Conservation (phyloP, 2,329 filamentous ascomycete genomes). For the Trichoderma afroharzianum region DNA sequence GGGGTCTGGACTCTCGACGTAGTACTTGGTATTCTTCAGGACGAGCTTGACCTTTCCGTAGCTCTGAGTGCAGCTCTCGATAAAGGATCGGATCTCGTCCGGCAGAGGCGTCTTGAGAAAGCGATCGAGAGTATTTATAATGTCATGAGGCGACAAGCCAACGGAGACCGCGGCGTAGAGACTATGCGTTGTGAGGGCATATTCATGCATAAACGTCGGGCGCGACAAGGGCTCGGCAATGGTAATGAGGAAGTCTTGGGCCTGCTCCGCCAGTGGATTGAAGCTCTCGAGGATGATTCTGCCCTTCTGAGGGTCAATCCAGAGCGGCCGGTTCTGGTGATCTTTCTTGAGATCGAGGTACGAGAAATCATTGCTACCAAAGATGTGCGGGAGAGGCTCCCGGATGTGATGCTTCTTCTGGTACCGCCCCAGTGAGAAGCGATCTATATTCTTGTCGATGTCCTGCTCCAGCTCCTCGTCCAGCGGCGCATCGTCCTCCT, state of each 20-base stretch:
- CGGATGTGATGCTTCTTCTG: constrained; percentile 43
- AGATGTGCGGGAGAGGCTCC: constrained; percentile 46
- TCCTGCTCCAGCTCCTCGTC: constrained; percentile 52
- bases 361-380: constrained; percentile 67
- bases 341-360: constrained; percentile 80
- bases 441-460: constrained; percentile 56
- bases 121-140: constrained; percentile 81
- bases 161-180: constrained; percentile 94
- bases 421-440: constrained; percentile 54
- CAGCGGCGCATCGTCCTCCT: constrained; percentile 49
- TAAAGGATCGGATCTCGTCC: constrained; percentile 74
- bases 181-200: constrained; percentile 85
- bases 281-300: constrained; percentile 94
- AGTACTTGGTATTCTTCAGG: constrained; percentile 90
- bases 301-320: constrained; percentile 85
- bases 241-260: constrained; percentile 92
- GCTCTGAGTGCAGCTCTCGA: constrained; percentile 74
- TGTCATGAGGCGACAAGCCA: constrained; percentile 83
- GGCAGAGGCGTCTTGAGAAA: constrained; percentile 88
- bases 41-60: constrained; percentile 97
- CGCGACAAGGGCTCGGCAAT: constrained; percentile 91
- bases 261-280: constrained; percentile 78
- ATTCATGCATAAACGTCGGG: constrained; percentile 89
- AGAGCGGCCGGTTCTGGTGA: constrained; percentile 83
- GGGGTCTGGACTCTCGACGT: constrained; percentile 86